Conservation (phyloP, 1,284 basidiomycete species). For the Trichosporon sp. region DNA sequence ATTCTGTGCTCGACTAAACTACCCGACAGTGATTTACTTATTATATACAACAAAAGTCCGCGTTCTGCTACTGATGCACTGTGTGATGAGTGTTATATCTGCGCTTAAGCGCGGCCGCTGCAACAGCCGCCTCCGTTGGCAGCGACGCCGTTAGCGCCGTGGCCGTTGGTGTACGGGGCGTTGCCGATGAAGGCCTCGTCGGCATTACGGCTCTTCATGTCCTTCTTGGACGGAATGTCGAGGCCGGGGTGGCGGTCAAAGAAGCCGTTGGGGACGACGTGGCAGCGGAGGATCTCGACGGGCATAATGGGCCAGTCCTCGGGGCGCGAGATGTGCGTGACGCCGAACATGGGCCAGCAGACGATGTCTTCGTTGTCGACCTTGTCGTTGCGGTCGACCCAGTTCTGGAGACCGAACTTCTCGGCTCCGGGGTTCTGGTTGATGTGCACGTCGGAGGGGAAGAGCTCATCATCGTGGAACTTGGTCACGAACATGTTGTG, state of each 20-base stretch:
- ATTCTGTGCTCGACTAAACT: slow-evolving; percentile 3
- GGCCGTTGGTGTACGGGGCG: slow-evolving; percentile 21
- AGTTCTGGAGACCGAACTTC: slow-evolving; percentile 47
- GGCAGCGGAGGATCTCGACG: slow-evolving; percentile 71
- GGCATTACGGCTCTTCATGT: slow-evolving; percentile 45
- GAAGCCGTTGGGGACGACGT: slow-evolving; percentile 81
- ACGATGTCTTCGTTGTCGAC: slow-evolving; percentile 75
- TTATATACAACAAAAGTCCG: slow-evolving; percentile 7
- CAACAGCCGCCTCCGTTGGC: slow-evolving; percentile 23
- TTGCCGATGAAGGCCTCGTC: slow-evolving; percentile 41
- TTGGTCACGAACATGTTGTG: slow-evolving; percentile 60
- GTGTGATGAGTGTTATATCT: background rate
- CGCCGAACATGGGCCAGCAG: slow-evolving; percentile 56
- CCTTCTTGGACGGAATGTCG: slow-evolving; percentile 42
- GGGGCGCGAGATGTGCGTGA: slow-evolving; percentile 45
- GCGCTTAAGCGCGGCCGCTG: background rate
- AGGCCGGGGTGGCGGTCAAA: slow-evolving; percentile 60
- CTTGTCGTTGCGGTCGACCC: slow-evolving; percentile 53
- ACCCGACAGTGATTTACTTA: slow-evolving; percentile 6
- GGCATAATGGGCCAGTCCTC: slow-evolving; percentile 70
- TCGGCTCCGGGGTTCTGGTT: slow-evolving; percentile 48
- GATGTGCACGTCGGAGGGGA: slow-evolving; percentile 55
- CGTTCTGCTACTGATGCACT: background rate
- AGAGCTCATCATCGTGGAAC: slow-evolving; percentile 50
- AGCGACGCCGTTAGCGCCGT: slow-evolving; percentile 22